Evolutionary conservation across 2,329 filamentous ascomycete genomes (phyloP).

Genomic region (Penicillium hordei): DNA sequence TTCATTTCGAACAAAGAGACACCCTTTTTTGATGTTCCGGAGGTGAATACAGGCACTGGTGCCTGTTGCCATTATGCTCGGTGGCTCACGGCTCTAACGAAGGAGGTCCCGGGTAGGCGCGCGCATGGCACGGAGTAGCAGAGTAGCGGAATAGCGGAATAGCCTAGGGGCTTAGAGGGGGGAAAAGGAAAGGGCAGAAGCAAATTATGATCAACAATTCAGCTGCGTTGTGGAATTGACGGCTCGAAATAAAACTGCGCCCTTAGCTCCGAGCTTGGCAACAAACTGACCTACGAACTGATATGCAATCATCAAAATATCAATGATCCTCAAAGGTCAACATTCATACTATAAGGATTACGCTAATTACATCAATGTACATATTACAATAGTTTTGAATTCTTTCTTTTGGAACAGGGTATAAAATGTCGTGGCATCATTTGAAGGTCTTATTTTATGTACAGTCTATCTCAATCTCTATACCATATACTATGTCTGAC

Average conservation of each 20-base stretch:
- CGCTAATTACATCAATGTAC: not conserved
- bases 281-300: not conserved
- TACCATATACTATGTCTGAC: constrained; percentile 4
- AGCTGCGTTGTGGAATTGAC: not conserved
- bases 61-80: constrained; percentile 14
- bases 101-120: not conserved
- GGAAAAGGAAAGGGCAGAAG: not conserved
- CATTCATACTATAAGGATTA: not conserved
- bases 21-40: constrained; percentile 4
- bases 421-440: constrained; percentile 8
- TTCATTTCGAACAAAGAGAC: not conserved
- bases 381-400: not conserved
- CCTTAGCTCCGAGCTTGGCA: not conserved
- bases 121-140: not conserved
- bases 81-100: not conserved
- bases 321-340: not conserved
- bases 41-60: constrained; percentile 7
- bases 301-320: not conserved
- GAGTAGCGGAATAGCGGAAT: not conserved
- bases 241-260: not conserved
- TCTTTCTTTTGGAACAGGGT: not conserved
- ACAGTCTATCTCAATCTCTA: constrained; percentile 20
- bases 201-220: not conserved
- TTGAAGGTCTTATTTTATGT: constrained; percentile 14
- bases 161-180: not conserved